These are phyloP conservation scores for Umbellularia californica DNA, from an alignment of 164 flowering plant species.

Conservation along the genomic window DNA sequence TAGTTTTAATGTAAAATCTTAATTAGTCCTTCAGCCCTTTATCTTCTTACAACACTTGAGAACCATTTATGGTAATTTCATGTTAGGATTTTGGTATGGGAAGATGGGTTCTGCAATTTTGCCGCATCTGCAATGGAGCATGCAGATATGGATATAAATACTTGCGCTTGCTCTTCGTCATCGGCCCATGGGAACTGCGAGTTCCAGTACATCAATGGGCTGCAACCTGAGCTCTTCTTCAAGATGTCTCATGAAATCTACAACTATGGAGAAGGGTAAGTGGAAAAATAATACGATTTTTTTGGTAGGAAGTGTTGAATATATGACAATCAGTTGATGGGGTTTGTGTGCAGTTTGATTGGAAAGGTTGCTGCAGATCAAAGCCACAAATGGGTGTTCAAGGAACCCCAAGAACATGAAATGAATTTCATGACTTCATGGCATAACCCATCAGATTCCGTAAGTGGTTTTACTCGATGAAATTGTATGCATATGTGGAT, in stretches of 20 bases:
- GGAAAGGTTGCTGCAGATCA: conserved; percentile 98
- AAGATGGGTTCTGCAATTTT: conserved; percentile 98
- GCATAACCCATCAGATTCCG: conserved; percentile 86
- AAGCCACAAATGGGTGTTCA: conserved; percentile 86
- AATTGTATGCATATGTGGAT: background rate
- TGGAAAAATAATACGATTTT: background rate
- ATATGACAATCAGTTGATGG: too few species aligned
- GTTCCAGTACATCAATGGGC: conserved; percentile 63
- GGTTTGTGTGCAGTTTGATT: conserved; percentile 51
- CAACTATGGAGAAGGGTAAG: conserved; percentile 95
- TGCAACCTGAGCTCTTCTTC: conserved; percentile 94
- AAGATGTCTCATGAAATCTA: conserved; percentile 99
- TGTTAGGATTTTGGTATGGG: conserved; percentile 92
- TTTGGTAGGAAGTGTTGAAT: background rate
- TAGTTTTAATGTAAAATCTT: background rate
- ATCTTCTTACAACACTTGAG: background rate
- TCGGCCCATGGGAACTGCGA: conserved; percentile 45
- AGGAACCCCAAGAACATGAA: conserved; percentile 82
- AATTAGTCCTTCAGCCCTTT: background rate
- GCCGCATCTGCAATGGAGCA: conserved; percentile 48
- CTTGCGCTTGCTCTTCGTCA: conserved; percentile 27
- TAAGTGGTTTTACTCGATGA: conserved; percentile 24
- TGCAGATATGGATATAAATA: conserved; percentile 37
- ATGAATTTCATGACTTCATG: conserved; percentile 86
- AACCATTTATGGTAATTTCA: conserved; percentile 1